phyloP scores from a whole-genome alignment of 208 protist species.

The Vickermania ingenoplastis region DNA sequence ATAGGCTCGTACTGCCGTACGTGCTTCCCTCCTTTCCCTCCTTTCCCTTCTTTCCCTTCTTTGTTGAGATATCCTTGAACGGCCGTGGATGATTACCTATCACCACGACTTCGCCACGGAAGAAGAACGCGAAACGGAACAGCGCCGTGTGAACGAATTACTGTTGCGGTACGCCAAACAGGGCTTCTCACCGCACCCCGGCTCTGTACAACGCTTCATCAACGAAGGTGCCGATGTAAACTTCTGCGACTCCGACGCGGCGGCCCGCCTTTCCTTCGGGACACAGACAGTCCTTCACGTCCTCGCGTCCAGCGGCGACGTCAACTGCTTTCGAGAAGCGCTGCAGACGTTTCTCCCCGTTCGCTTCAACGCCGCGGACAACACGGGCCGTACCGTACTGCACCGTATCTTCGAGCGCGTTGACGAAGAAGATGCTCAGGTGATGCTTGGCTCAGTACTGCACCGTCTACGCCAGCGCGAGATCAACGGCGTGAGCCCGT shows the following conservation, averaged over 20 bases:
- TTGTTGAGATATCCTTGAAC: too few relatives aligned
- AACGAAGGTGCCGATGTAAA: not conserved
- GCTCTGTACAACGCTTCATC: not conserved
- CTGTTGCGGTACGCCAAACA: not conserved
- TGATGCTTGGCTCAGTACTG: not conserved
- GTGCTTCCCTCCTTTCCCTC: too few relatives aligned
- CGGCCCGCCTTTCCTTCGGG: too few relatives aligned
- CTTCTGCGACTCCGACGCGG: not conserved
- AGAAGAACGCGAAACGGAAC: not conserved
- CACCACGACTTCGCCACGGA: too few relatives aligned
- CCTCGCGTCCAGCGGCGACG: not conserved
- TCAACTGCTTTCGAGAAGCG: not conserved
- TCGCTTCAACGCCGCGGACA: not conserved
- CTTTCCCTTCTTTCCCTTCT: too few relatives aligned
- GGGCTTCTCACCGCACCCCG: not conserved
- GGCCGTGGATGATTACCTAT: too few relatives aligned
- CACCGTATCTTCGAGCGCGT: not conserved
- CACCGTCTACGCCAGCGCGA: too few relatives aligned
- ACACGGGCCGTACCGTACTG: not conserved
- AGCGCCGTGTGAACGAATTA: not conserved
- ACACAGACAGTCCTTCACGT: not conserved
- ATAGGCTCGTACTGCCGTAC: too few relatives aligned
- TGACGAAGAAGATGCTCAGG: not conserved
- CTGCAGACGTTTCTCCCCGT: not conserved
- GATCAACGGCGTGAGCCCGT: not conserved